phyloP scores from a whole-genome alignment of 2,329 filamentous ascomycete genomes.

The Pyrenochaeta sp. region DNA sequence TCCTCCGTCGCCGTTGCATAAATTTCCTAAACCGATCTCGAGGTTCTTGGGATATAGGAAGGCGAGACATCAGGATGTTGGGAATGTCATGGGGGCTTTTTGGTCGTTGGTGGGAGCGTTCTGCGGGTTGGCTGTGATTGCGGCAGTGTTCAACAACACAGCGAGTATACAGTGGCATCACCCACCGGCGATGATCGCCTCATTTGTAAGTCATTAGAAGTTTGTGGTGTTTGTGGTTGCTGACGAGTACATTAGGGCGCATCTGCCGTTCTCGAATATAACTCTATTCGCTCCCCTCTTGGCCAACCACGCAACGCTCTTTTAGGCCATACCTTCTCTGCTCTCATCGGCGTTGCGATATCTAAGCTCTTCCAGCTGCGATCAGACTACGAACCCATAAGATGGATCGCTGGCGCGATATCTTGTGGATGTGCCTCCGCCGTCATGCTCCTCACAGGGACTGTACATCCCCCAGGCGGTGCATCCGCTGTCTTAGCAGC shows the following conservation, averaged over 20 bases:
- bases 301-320: slow-evolving; percentile 58
- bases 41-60: slow-evolving; percentile 67
- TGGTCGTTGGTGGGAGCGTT: slow-evolving; percentile 56
- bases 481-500: slow-evolving; percentile 58
- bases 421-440: slow-evolving; percentile 54
- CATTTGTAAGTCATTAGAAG: slow-evolving; percentile 43
- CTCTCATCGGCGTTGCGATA: slow-evolving; percentile 55
- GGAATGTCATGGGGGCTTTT: slow-evolving; percentile 52
- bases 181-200: slow-evolving; percentile 56
- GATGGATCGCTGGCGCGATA: slow-evolving; percentile 57
- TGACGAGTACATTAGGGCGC: slow-evolving; percentile 49
- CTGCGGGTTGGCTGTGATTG: slow-evolving; percentile 53
- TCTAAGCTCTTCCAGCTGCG: slow-evolving; percentile 56
- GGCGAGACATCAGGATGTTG: slow-evolving; percentile 50
- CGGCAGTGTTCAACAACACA: slow-evolving; percentile 53
- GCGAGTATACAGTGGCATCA: slow-evolving; percentile 47
- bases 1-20: slow-evolving; percentile 69
- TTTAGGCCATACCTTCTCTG: slow-evolving; percentile 56
- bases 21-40: slow-evolving; percentile 71
- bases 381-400: slow-evolving; percentile 47
- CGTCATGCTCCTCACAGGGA: slow-evolving; percentile 58
- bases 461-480: slow-evolving; percentile 60
- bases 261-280: slow-evolving; percentile 58
- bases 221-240: background rate
- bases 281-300: slow-evolving; percentile 56